phyloP scores from a whole-genome alignment of 805 yeast genomes.

The Yamadazyma tumulicola region DNA sequence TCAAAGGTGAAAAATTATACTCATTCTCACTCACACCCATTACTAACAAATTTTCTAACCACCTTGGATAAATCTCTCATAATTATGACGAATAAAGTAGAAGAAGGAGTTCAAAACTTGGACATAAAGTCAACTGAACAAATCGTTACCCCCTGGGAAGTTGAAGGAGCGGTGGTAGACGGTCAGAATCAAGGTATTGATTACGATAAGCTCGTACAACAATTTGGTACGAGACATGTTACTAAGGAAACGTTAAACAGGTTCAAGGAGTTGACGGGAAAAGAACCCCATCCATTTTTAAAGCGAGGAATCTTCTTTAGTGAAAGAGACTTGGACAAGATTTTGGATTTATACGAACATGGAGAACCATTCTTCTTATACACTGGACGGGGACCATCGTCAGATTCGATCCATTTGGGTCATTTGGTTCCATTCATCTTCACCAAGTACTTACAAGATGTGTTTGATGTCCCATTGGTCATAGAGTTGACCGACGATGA shows the following conservation, averaged over 20 bases:
- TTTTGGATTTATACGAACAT: conserved; percentile 85
- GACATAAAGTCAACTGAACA: conserved; percentile 27
- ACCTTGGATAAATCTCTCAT: too few species aligned
- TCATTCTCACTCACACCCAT: too few species aligned
- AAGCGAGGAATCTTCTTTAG: conserved; percentile 90
- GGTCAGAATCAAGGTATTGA: conserved; percentile 90
- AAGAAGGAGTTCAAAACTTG: conserved; percentile 10
- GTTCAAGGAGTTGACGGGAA: conserved; percentile 82
- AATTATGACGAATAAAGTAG: conserved; percentile 3
- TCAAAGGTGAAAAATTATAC: too few species aligned
- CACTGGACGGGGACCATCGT: conserved; percentile 96
- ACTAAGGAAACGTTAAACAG: conserved; percentile 67
- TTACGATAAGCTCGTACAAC: conserved; percentile 79
- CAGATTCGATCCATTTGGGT: conserved; percentile 93
- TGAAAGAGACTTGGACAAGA: conserved; percentile 76
- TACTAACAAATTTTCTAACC: too few species aligned
- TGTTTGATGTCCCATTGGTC: conserved; percentile 92
- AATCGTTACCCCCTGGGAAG: conserved; percentile 92
- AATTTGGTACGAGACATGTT: conserved; percentile 82
- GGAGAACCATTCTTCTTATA: conserved; percentile 94
- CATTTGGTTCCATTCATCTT: conserved; percentile 94
- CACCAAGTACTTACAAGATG: conserved; percentile 98
- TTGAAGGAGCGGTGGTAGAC: conserved; percentile 95
- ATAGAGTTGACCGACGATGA: conserved; percentile 96
- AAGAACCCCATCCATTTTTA: conserved; percentile 83